Evolutionary conservation across 2,329 filamentous ascomycete species (phyloP).

Genomic region (Sclerotinia spermophila): DNA sequence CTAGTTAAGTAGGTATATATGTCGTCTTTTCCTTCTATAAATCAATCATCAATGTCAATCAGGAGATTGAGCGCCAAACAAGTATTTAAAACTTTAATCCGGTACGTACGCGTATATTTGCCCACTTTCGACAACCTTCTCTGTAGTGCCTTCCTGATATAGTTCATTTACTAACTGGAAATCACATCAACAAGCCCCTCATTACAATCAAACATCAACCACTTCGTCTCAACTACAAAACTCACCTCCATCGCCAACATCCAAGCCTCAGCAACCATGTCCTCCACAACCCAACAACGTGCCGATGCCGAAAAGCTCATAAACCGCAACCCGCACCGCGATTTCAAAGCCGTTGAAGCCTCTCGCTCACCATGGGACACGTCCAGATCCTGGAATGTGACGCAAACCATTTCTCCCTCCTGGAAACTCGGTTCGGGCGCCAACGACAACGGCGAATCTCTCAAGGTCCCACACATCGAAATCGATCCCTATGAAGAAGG

Average conservation of each 20-base stretch:
- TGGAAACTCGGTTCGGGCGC: slow-evolving; percentile 66
- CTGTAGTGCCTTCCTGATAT: neutral
- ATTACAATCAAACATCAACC: neutral
- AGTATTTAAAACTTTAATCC: neutral
- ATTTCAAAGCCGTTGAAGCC: slow-evolving; percentile 71
- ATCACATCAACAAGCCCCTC: neutral
- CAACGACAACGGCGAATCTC: slow-evolving; percentile 49
- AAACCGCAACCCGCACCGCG: slow-evolving; percentile 65
- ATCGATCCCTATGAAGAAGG: slow-evolving; percentile 78
- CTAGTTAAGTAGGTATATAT: neutral
- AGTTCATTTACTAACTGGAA: neutral
- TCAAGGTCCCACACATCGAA: slow-evolving; percentile 58
- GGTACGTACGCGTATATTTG: neutral
- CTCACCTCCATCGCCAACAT: slow-evolving; percentile 9
- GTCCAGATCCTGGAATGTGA: slow-evolving; percentile 49
- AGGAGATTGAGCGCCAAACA: neutral
- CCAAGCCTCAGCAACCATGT: slow-evolving; percentile 20
- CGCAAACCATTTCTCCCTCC: slow-evolving; percentile 58
- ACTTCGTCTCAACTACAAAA: slow-evolving; percentile 18
- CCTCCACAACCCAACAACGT: slow-evolving; percentile 18
- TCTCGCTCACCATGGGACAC: slow-evolving; percentile 59
- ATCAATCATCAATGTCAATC: neutral
- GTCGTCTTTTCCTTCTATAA: neutral
- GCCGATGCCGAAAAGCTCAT: slow-evolving; percentile 34
- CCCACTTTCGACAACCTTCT: neutral